Evolutionary conservation across 2,329 filamentous ascomycete species (phyloP), one percentile per base, ranked within the genome.

Genomic region (Exophiala phaeomuriformis): DNA sequence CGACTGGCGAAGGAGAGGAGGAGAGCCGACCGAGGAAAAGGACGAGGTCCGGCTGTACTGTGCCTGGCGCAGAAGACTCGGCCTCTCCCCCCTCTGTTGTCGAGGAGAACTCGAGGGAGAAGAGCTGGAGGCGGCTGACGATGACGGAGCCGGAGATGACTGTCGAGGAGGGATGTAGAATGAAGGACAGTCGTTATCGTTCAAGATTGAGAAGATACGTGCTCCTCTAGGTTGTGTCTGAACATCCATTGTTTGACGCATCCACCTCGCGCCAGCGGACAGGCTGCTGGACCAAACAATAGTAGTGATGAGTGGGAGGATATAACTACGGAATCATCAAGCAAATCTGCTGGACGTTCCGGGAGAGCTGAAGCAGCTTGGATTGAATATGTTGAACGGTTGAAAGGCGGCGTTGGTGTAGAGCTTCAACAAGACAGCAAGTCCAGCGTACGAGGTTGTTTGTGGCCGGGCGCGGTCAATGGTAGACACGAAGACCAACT

Each of bases 131-230:
- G 58, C 39, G 31, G 52, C 41, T 37, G 57, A 56, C 46, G 58
- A 55, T 49, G 60, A 44, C 7, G 58, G 43, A 39, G 52, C 41
- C 36, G 57, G 58, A 51, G 58, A 57, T 51, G 60, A 53, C 35
- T 54, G 43, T 50, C 49, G 51, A 32, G 68, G 69, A 46, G 70
- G 69, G 49, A 74, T 68, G 35, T 69, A 68, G 63, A 74, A 74
- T 29, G 72, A 72, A 42, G 72, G 72, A 53, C 72, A 69, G 57
- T 74, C 71, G 64, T 74, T 71, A 63, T 74, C 72, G 64, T 74
- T 74, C 55, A 74, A 58, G 59, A 74, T 74, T 31, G 72, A 74
- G 60, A 64, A 63, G 56, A 63, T 51, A 55, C 60, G 60, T 57
- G 57, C 51, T 62, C 55, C 62, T 58, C 62, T 43, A 46, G 58